Conservation (phyloP, 2,329 filamentous ascomycete species). For the Monosporascus sp. region DNA sequence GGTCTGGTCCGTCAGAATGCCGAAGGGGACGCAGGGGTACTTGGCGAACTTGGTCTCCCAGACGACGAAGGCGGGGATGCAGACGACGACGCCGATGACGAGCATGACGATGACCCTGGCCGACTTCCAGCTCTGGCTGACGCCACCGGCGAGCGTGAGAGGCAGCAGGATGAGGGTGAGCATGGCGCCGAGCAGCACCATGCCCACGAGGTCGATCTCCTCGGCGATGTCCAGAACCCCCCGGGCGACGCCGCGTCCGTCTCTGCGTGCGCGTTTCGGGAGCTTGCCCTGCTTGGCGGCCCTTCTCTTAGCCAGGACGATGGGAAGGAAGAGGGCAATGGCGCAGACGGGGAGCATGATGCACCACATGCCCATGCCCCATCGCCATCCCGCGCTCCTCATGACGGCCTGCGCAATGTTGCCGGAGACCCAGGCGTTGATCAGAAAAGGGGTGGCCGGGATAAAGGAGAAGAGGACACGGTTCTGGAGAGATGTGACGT, state of each 20-base stretch:
- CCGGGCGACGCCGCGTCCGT: slow-evolving; percentile 24
- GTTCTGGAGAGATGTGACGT: slow-evolving; percentile 57
- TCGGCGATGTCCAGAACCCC: slow-evolving; percentile 36
- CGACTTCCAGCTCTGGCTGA: slow-evolving; percentile 30
- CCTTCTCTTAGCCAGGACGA: slow-evolving; percentile 45
- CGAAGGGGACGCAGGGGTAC: slow-evolving; percentile 55
- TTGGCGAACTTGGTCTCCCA: slow-evolving; percentile 40
- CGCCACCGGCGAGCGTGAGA: slow-evolving; percentile 40
- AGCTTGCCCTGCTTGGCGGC: slow-evolving; percentile 48
- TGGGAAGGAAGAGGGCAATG: slow-evolving; percentile 47
- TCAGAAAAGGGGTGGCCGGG: slow-evolving; percentile 52
- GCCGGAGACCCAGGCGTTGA: slow-evolving; percentile 61
- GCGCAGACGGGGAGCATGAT: slow-evolving; percentile 55
- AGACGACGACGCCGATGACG: slow-evolving; percentile 38
- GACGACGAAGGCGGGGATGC: slow-evolving; percentile 45
- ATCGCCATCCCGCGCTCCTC: slow-evolving; percentile 47
- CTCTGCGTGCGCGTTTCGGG: slow-evolving; percentile 28
- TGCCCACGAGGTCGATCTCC: slow-evolving; percentile 39
- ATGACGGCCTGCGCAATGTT: slow-evolving; percentile 49
- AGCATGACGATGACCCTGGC: slow-evolving; percentile 38
- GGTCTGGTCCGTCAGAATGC: slow-evolving; percentile 56
- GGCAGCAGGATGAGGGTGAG: slow-evolving; percentile 42
- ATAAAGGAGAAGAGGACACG: slow-evolving; percentile 62
- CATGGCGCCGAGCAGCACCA: slow-evolving; percentile 40
- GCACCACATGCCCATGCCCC: slow-evolving; percentile 61